Conservation (phyloP, 441 rosid species). For the Cnidoscolus chayamansa region DNA sequence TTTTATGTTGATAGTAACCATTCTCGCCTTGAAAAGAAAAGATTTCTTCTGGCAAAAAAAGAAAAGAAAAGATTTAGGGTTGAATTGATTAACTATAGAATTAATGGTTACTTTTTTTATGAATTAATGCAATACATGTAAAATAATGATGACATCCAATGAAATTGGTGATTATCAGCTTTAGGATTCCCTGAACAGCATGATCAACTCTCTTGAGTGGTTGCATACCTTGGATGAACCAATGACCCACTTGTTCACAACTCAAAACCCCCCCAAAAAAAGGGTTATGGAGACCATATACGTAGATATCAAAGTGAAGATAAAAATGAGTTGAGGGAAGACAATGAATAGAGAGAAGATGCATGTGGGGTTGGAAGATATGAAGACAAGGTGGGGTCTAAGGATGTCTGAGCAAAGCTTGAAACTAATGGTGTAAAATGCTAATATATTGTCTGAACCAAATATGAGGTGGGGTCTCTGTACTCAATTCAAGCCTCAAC, state of each 20-base stretch:
- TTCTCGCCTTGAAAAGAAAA: too few species aligned
- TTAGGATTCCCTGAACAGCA: constrained; percentile 22
- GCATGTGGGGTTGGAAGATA: background rate
- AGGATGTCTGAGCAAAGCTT: constrained; percentile 11
- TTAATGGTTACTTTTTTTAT: too few species aligned
- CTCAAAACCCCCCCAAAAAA: background rate
- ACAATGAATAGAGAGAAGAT: background rate
- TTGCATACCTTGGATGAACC: background rate
- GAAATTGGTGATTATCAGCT: constrained; percentile 17
- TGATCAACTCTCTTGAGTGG: constrained; percentile 6
- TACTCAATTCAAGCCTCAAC: constrained; percentile 12
- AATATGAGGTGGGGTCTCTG: constrained; percentile 18
- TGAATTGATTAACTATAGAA: too few species aligned
- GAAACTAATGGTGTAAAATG: background rate
- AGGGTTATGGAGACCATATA: background rate
- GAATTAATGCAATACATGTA: too few species aligned
- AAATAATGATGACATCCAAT: background rate
- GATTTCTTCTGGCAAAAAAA: too few species aligned
- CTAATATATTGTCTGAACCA: constrained; percentile 11
- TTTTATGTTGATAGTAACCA: too few species aligned
- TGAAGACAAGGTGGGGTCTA: constrained; percentile 20
- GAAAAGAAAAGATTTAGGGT: too few species aligned
- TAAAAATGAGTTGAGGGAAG: too few species aligned
- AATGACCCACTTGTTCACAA: background rate
- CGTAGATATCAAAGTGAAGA: background rate